A percentile compares a stretch with the other conserved stretches of the same genome.
phyloP scores from a whole-genome alignment of 2,329 filamentous ascomycete species.

The Colletotrichum falcatum region DNA sequence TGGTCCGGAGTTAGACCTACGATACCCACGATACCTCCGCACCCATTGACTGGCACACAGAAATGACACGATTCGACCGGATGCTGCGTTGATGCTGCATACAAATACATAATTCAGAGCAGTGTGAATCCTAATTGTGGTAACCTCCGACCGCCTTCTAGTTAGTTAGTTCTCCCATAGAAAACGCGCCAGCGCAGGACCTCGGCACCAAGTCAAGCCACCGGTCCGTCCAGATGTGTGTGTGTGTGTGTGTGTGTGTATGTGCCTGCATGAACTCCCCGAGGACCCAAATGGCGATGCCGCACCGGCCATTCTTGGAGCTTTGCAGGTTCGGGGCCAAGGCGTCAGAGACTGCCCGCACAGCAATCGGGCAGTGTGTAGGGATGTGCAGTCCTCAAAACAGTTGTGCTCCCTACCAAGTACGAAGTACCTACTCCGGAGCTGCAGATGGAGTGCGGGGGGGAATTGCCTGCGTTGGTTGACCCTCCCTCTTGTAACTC shows the following conservation, averaged over 20 bases:
- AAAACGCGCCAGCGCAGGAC: constrained; percentile 32
- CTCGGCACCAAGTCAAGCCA: constrained; percentile 32
- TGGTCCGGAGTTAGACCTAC: not conserved
- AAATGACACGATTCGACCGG: not conserved
- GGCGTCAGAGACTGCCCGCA: no score
- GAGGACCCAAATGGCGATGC: constrained; percentile 29
- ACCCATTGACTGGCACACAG: constrained; percentile 16
- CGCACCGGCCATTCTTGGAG: constrained; percentile 3
- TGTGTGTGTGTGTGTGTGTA: not conserved
- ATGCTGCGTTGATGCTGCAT: not conserved
- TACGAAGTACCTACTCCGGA: no score
- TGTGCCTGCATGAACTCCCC: constrained; percentile 34
- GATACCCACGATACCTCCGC: constrained; percentile 16
- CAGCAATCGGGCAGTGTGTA: no score
- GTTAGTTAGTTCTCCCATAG: no score
- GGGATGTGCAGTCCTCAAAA: no score
- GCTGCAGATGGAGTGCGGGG: no score
- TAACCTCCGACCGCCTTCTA: constrained; percentile 11
- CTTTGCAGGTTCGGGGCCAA: no score
- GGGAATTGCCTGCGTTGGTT: no score
- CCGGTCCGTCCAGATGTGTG: constrained; percentile 7
- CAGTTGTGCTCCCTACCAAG: no score
- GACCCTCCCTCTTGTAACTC: not conserved
- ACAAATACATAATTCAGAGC: no score
- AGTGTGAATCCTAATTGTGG: no score